Percentiles rank a stretch among this genome's conserved stretches.
phyloP scores from a whole-genome alignment of 768 basidiomycete genomes.

The Paxillus involutus region DNA sequence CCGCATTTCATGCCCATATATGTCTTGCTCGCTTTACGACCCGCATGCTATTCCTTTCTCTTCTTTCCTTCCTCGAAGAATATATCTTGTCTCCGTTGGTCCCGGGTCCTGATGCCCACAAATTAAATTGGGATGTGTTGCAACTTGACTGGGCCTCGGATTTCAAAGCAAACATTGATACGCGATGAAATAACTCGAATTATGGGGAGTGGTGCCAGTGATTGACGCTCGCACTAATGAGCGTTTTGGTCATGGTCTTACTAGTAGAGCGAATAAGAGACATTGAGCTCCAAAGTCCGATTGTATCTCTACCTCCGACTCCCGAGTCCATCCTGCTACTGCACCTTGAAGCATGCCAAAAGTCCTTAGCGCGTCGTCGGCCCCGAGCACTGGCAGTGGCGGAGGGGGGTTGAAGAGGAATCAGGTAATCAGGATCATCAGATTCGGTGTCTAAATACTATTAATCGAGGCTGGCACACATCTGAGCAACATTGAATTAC shows the following conservation, averaged over 20 bases:
- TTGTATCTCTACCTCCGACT: background rate
- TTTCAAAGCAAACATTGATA: background rate
- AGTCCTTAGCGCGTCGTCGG: constrained; percentile 17
- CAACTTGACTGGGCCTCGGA: background rate
- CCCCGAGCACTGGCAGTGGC: background rate
- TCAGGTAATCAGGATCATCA: constrained; percentile 14
- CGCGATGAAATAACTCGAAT: no score
- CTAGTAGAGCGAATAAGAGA: no score
- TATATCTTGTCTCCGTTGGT: constrained; percentile 34
- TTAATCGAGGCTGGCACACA: background rate
- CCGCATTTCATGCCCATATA: constrained; percentile 64
- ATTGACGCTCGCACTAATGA: no score
- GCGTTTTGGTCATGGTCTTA: no score
- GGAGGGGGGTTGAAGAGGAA: constrained; percentile 21
- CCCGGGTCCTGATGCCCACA: constrained; percentile 27
- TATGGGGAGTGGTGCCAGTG: no score
- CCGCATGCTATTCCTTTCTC: constrained; percentile 45
- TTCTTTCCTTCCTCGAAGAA: constrained; percentile 30
- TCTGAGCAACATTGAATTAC: background rate
- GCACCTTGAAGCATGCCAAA: constrained; percentile 38
- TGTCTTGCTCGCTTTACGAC: constrained; percentile 68
- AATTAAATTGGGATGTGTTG: background rate
- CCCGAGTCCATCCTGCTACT: background rate
- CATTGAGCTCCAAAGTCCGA: background rate
- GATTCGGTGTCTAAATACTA: background rate